phyloP scores from a whole-genome alignment of 805 yeast genomes.

The Peterozyma toletana region DNA sequence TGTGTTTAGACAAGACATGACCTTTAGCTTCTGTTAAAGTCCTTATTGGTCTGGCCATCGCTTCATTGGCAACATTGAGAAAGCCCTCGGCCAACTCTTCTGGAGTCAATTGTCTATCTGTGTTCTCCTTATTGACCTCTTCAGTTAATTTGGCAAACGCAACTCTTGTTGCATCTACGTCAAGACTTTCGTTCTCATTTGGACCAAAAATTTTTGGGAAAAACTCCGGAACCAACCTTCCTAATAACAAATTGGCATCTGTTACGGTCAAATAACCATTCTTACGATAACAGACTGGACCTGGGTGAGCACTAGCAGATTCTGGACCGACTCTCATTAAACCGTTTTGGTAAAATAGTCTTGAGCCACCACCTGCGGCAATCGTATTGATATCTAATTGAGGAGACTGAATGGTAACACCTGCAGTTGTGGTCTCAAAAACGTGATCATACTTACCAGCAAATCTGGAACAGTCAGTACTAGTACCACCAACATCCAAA shows the following conservation, averaged over 20 bases:
- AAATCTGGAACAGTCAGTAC: slow-evolving; percentile 77
- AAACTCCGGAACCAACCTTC: slow-evolving; percentile 63
- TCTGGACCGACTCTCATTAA: slow-evolving; percentile 81
- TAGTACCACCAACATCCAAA: slow-evolving; percentile 89
- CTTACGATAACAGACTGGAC: slow-evolving; percentile 82
- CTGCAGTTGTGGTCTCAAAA: slow-evolving; percentile 79
- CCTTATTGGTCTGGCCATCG: slow-evolving; percentile 89
- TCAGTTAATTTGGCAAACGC: slow-evolving; percentile 50
- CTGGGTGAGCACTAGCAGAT: slow-evolving; percentile 83
- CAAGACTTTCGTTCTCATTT: slow-evolving; percentile 64
- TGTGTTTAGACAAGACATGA: slow-evolving; percentile 53
- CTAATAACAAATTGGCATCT: slow-evolving; percentile 72
- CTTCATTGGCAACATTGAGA: slow-evolving; percentile 74
- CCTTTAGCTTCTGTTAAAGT: slow-evolving; percentile 84
- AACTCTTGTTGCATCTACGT: slow-evolving; percentile 37
- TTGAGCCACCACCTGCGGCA: slow-evolving; percentile 83
- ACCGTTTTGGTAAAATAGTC: slow-evolving; percentile 60
- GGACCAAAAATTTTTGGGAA: slow-evolving; percentile 85
- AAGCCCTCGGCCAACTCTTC: slow-evolving; percentile 79
- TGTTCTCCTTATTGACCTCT: slow-evolving; percentile 45
- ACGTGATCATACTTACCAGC: slow-evolving; percentile 69
- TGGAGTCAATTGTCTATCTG: slow-evolving; percentile 36
- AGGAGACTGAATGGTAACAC: slow-evolving; percentile 77
- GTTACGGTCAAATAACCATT: slow-evolving; percentile 82
- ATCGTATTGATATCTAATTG: slow-evolving; percentile 77